These are phyloP conservation scores for Fraxinus nigra DNA, from an alignment of 305 asterid species.

Conservation along the genomic window DNA sequence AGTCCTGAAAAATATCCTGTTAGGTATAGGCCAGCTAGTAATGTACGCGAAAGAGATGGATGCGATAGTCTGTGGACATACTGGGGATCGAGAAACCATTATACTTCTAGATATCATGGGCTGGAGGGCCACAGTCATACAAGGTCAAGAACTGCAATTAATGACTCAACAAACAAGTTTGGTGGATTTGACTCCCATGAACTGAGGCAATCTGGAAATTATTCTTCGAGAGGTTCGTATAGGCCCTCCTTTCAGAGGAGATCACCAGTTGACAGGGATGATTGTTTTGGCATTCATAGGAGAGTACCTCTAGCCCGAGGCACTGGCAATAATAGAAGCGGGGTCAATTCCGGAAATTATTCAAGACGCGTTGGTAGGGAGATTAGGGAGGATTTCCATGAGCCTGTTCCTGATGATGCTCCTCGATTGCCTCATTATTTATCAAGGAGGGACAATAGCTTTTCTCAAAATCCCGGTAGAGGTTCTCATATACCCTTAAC, in stretches of 20 bases:
- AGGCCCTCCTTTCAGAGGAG: constrained; percentile 50
- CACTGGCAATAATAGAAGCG: constrained; percentile 33
- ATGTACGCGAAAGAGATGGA: constrained; percentile 44
- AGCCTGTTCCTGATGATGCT: constrained; percentile 42
- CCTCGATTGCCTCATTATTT: constrained; percentile 42
- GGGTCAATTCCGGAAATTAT: constrained; percentile 41
- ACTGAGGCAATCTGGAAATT: constrained; percentile 38
- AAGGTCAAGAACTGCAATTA: constrained; percentile 43
- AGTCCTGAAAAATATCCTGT: constrained; percentile 46
- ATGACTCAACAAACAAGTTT: constrained; percentile 37
- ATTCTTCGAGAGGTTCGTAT: constrained; percentile 43
- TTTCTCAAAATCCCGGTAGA: constrained; percentile 51
- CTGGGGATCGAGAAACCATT: constrained; percentile 56
- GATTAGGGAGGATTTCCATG: constrained; percentile 38
- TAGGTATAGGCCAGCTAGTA: constrained; percentile 45
- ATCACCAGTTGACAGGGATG: constrained; percentile 55
- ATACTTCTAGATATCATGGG: constrained; percentile 41
- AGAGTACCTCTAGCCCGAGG: constrained; percentile 40
- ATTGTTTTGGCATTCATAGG: constrained; percentile 39
- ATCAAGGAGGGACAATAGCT: constrained; percentile 51
- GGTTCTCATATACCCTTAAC: constrained; percentile 28
- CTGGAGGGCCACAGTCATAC: constrained; percentile 37
- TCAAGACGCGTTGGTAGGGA: constrained; percentile 47
- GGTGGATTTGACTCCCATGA: constrained; percentile 43
- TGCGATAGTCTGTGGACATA: constrained; percentile 40